Evolutionary conservation across 225 moss, liverwort and hornwort genomes (phyloP).

Genomic region (Polytrichum formosum): DNA sequence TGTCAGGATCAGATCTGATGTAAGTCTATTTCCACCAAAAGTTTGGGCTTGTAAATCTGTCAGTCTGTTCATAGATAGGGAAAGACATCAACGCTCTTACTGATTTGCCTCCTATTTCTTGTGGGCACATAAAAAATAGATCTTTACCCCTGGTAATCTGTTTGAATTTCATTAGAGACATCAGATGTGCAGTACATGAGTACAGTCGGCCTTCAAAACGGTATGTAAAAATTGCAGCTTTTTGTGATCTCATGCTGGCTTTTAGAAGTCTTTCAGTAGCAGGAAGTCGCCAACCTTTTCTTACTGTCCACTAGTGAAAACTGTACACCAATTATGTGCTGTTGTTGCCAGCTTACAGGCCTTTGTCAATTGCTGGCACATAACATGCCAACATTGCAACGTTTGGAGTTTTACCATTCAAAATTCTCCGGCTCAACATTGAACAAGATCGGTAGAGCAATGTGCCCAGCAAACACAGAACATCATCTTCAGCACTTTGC

Average conservation of each 20-base stretch:
- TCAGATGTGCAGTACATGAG: too few relatives aligned
- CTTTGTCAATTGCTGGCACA: slow-evolving; percentile 38
- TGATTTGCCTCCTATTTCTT: too few relatives aligned
- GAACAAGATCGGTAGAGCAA: slow-evolving; percentile 40
- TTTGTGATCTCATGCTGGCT: neutral
- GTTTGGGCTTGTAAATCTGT: too few relatives aligned
- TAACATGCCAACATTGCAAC: slow-evolving; percentile 28
- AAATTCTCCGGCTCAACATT: slow-evolving; percentile 36
- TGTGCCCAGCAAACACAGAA: slow-evolving; percentile 28
- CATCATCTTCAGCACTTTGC: slow-evolving; percentile 48
- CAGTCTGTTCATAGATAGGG: too few relatives aligned
- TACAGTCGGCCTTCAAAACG: too few relatives aligned
- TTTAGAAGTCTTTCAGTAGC: slow-evolving; percentile 12
- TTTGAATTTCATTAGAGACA: too few relatives aligned
- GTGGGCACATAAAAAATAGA: too few relatives aligned
- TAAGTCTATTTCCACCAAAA: slow-evolving; percentile 14
- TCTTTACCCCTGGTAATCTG: too few relatives aligned
- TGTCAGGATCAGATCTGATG: slow-evolving; percentile 42
- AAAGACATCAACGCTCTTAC: too few relatives aligned
- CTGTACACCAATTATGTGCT: slow-evolving; percentile 11
- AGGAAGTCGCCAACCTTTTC: neutral
- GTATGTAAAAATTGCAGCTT: neutral
- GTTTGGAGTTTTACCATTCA: slow-evolving; percentile 35
- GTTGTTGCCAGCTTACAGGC: slow-evolving; percentile 44
- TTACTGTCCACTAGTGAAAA: neutral